Evolutionary conservation across 2,329 filamentous ascomycete species (phyloP).

Genomic region (Aspergillus udagawae): DNA sequence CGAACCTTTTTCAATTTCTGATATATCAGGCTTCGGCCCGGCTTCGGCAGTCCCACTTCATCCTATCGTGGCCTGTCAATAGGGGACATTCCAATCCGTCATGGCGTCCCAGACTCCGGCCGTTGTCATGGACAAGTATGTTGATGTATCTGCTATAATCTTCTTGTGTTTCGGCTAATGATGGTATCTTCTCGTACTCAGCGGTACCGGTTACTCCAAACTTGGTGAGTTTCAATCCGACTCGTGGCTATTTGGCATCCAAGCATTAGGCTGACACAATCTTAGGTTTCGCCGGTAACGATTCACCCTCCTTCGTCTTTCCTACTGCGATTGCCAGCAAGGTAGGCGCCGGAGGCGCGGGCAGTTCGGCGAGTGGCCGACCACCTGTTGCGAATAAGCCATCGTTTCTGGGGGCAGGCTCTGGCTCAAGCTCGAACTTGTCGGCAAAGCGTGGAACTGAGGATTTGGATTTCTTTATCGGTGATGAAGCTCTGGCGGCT

Average conservation of each 20-base stretch:
- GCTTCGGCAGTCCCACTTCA: neutral
- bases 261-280: conserved; percentile 32
- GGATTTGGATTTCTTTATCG: conserved; percentile 98
- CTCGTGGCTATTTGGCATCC: conserved; percentile 7
- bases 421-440: conserved; percentile 76
- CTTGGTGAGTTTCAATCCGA: conserved; percentile 63
- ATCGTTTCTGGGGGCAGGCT: conserved; percentile 87
- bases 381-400: conserved; percentile 92
- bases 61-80: neutral
- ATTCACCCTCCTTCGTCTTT: conserved; percentile 98
- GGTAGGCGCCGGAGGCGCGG: conserved; percentile 63
- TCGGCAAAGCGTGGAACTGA: conserved; percentile 93
- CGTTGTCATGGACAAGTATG: conserved; percentile 99
- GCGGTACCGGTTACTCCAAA: conserved; percentile 99
- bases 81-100: conserved; percentile 18
- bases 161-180: conserved; percentile 33
- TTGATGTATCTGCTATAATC: conserved; percentile 24
- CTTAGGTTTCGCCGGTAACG: conserved; percentile 94
- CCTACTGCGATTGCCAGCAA: conserved; percentile 98
- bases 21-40: neutral
- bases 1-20: neutral
- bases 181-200: conserved; percentile 41
- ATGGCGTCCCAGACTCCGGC: conserved; percentile 99
- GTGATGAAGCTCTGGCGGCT: conserved; percentile 87
- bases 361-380: conserved; percentile 76